Evolutionary conservation across 805 yeast genomes (phyloP).

Genomic region (Metschnikowia continentalis): DNA sequence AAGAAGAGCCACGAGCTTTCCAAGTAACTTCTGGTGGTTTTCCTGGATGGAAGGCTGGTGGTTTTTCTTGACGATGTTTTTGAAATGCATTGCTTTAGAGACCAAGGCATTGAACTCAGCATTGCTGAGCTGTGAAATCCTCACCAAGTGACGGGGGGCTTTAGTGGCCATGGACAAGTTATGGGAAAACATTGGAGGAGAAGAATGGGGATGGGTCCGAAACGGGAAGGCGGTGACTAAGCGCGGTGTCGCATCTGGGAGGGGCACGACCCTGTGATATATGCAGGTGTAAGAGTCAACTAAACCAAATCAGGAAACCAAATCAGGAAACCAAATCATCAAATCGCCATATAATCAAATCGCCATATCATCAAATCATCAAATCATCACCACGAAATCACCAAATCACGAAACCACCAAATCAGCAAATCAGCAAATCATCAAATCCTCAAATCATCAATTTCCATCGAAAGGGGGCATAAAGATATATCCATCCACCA

Average conservation of each 20-base stretch:
- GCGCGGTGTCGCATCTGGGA: constrained; percentile 19
- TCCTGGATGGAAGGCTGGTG: constrained; percentile 29
- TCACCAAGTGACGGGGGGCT: constrained; percentile 66
- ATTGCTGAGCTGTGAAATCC: constrained; percentile 72
- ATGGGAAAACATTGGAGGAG: constrained; percentile 13
- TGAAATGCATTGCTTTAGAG: constrained; percentile 65
- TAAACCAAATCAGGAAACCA: no score
- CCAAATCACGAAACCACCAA: no score
- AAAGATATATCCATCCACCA: no score
- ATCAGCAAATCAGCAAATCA: no score
- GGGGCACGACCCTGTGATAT: constrained; percentile 9
- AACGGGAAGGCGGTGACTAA: constrained; percentile 12
- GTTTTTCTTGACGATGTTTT: constrained; percentile 57
- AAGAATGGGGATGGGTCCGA: constrained; percentile 1
- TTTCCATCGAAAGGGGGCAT: no score
- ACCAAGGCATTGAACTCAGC: constrained; percentile 71
- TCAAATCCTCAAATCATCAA: no score
- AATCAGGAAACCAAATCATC: no score
- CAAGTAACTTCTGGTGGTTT: constrained; percentile 55
- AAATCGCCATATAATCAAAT: no score
- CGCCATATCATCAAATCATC: no score
- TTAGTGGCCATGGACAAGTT: constrained; percentile 7
- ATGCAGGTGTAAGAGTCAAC: neutral
- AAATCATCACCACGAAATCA: no score
- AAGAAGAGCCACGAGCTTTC: constrained; percentile 77